Percentiles rank a stretch among this genome's conserved stretches.
Evolutionary conservation across 805 yeast genomes (phyloP).

Genomic region (Myxozyma sirexii): DNA sequence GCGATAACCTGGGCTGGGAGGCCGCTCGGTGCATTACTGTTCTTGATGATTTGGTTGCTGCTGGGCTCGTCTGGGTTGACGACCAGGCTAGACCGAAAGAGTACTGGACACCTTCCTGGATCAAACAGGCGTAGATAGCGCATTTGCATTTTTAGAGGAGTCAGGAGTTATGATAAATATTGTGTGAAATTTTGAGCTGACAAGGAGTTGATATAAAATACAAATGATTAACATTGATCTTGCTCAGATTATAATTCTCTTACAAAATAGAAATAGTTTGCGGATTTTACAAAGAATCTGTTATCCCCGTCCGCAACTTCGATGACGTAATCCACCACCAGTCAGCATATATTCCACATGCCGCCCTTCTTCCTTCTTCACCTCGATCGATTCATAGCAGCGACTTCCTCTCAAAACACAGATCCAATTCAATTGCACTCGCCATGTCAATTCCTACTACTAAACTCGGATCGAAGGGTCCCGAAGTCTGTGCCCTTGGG

Average conservation of each 20-base stretch:
- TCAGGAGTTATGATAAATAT: not conserved
- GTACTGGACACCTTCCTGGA: conserved; percentile 46
- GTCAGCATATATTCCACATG: too few relatives aligned
- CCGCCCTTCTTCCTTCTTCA: not conserved
- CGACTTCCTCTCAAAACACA: not conserved
- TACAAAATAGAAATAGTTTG: too few relatives aligned
- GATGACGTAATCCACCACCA: too few relatives aligned
- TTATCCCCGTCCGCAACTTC: too few relatives aligned
- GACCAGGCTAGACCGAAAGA: conserved; percentile 41
- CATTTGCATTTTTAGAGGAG: conserved; percentile 1
- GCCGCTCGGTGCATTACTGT: conserved; percentile 53
- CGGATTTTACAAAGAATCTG: too few relatives aligned
- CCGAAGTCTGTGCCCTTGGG: conserved; percentile 24
- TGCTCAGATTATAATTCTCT: too few relatives aligned
- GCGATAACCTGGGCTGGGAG: conserved; percentile 81
- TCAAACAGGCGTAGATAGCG: conserved; percentile 15
- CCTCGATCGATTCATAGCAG: not conserved
- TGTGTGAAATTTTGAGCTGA: not conserved
- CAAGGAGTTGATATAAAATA: not conserved
- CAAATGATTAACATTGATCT: too few relatives aligned
- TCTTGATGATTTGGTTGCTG: conserved; percentile 75
- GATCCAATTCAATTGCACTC: not conserved
- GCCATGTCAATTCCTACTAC: conserved; percentile 19
- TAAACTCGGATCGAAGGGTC: conserved; percentile 22
- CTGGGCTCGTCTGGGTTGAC: conserved; percentile 88